Conservation (phyloP, 129 eudicot genomes). For the Saposhnikovia divaricata region DNA sequence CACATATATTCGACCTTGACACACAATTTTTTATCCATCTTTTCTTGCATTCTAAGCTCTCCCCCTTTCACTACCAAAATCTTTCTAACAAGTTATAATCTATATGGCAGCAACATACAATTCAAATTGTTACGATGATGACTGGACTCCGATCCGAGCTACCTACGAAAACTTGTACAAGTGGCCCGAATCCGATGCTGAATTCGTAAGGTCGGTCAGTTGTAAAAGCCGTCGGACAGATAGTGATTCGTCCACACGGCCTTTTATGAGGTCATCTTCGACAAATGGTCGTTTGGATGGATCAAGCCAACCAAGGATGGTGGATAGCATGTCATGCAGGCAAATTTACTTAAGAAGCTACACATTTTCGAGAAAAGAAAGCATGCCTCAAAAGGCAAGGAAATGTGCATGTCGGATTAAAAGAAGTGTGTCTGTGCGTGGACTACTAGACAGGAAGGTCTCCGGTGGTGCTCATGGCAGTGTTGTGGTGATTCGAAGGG, state of each 20-base stretch:
- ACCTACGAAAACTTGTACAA: constrained; percentile 43
- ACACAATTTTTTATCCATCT: constrained; percentile 1
- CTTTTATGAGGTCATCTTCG: background rate
- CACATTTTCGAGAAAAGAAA: constrained; percentile 53
- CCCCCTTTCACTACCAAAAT: background rate
- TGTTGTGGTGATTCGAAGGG: constrained; percentile 7
- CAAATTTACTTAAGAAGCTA: constrained; percentile 61
- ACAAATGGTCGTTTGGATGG: background rate
- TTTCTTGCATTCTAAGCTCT: constrained; percentile 26
- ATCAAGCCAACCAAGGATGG: constrained; percentile 25
- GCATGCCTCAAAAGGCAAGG: constrained; percentile 34
- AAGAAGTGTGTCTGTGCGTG: background rate
- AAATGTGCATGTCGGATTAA: constrained; percentile 32
- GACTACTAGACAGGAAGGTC: constrained; percentile 11
- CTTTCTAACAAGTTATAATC: no score
- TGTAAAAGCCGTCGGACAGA: background rate
- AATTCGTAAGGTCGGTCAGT: constrained; percentile 26
- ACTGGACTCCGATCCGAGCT: constrained; percentile 36
- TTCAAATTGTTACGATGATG: constrained; percentile 28
- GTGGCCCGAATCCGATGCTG: constrained; percentile 46
- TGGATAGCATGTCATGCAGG: constrained; percentile 55
- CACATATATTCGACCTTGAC: background rate
- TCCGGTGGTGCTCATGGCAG: background rate
- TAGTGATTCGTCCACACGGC: background rate
- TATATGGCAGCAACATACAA: constrained; percentile 24